Evolutionary conservation across 345 rosid genomes (phyloP).

Genomic region (Mercurialis annua): DNA sequence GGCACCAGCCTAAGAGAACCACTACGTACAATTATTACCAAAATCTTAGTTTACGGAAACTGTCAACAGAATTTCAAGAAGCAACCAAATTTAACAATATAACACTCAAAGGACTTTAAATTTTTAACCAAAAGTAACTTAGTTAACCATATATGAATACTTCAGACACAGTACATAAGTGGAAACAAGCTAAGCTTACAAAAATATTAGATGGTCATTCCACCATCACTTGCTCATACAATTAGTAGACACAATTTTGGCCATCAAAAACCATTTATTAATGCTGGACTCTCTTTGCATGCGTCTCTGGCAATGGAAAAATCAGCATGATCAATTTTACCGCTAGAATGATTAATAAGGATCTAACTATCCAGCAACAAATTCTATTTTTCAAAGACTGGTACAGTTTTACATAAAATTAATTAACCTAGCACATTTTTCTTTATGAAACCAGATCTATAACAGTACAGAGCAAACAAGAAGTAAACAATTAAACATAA

Average conservation of each 20-base stretch:
- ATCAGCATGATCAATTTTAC: not conserved
- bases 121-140: not conserved
- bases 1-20: not conserved
- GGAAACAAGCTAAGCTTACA: not conserved
- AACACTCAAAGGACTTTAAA: not conserved
- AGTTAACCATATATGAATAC: not conserved
- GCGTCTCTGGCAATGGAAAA: not conserved
- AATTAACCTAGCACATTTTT: not conserved
- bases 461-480: not conserved
- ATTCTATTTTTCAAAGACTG: not conserved
- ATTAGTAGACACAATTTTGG: not conserved
- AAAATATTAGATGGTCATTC: slow-evolving; percentile 1
- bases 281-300: not conserved
- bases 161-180: not conserved
- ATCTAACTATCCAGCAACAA: not conserved
- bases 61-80: not conserved
- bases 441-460: not conserved
- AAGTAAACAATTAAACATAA: slow-evolving; percentile 7
- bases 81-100: too few species aligned
- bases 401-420: not conserved
- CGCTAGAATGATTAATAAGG: not conserved
- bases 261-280: not conserved
- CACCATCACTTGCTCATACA: not conserved
- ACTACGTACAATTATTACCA: not conserved
- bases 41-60: not conserved